Percentiles rank a stretch among this genome's conserved stretches.
Conservation (phyloP, 1,139 yeast species). For the Citeromyces siamensis region DNA sequence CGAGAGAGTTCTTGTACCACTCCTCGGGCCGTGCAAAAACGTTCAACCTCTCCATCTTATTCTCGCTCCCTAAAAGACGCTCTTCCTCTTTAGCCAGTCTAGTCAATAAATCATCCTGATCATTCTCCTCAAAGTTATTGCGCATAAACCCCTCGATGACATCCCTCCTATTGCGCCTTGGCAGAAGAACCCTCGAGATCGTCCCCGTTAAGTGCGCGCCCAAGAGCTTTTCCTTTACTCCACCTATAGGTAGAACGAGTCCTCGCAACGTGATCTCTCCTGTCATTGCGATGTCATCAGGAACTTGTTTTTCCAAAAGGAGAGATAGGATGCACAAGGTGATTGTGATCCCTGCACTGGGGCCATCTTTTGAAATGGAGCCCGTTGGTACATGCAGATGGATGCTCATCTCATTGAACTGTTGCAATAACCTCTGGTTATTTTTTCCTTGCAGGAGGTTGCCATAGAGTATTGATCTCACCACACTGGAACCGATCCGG, state of each 20-base stretch:
- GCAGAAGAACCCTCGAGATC: constrained; percentile 49
- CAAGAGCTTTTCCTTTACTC: constrained; percentile 69
- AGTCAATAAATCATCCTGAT: constrained; percentile 13
- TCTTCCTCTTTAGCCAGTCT: constrained; percentile 16
- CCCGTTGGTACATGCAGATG: constrained; percentile 90
- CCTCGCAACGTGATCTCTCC: constrained; percentile 89
- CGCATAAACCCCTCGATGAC: constrained; percentile 36
- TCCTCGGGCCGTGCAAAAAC: constrained; percentile 28
- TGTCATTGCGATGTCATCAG: constrained; percentile 73
- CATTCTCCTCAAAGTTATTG: constrained; percentile 15
- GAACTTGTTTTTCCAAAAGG: constrained; percentile 55
- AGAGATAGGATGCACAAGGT: constrained; percentile 69
- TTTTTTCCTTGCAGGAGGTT: constrained; percentile 11
- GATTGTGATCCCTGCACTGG: constrained; percentile 89
- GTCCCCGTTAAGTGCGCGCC: constrained; percentile 75
- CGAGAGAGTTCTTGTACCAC: constrained; percentile 35
- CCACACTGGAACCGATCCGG: constrained; percentile 65
- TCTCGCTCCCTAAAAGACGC: constrained; percentile 7
- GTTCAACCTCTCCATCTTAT: constrained; percentile 13
- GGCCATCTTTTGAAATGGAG: constrained; percentile 83
- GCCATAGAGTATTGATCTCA: constrained; percentile 43
- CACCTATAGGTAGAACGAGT: constrained; percentile 81
- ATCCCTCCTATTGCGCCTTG: constrained; percentile 59
- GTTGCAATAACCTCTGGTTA: constrained; percentile 20
- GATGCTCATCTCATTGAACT: constrained; percentile 43